These are phyloP conservation scores for Eragrostis curvula DNA, from an alignment of 176 grass and related monocot species.

Conservation along the genomic window DNA sequence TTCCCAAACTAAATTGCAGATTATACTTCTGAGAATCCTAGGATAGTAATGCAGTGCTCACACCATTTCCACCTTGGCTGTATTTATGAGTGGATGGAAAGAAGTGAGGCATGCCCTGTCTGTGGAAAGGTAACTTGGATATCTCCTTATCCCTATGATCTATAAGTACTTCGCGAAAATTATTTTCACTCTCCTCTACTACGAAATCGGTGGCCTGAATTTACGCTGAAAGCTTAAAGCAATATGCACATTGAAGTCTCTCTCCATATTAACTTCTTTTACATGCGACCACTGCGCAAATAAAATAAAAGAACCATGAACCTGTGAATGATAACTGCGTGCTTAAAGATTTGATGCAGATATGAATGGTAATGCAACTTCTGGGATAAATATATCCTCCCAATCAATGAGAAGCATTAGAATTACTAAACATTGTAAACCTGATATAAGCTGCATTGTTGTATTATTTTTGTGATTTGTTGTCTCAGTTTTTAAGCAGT, in stretches of 20 bases:
- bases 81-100: constrained; percentile 99
- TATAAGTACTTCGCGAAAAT: background rate
- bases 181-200: constrained; percentile 6
- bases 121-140: constrained; percentile 81
- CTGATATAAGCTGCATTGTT: background rate
- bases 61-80: constrained; percentile 98
- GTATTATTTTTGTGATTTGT: background rate
- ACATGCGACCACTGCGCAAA: background rate
- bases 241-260: background rate
- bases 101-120: constrained; percentile 93
- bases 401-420: background rate
- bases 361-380: background rate
- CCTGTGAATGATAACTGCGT: background rate
- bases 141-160: background rate
- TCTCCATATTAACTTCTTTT: background rate
- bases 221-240: background rate
- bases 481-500: constrained; percentile 2
- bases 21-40: constrained; percentile 87
- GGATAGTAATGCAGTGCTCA: constrained; percentile 86
- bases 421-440: background rate
- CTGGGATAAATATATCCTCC: background rate
- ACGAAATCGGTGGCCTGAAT: background rate
- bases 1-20: constrained; percentile 61
- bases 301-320: background rate
- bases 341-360: background rate